These are phyloP conservation scores for Ceratobasidium sp. DNA, from an alignment of 1,284 basidiomycete species.

Conservation along the genomic window DNA sequence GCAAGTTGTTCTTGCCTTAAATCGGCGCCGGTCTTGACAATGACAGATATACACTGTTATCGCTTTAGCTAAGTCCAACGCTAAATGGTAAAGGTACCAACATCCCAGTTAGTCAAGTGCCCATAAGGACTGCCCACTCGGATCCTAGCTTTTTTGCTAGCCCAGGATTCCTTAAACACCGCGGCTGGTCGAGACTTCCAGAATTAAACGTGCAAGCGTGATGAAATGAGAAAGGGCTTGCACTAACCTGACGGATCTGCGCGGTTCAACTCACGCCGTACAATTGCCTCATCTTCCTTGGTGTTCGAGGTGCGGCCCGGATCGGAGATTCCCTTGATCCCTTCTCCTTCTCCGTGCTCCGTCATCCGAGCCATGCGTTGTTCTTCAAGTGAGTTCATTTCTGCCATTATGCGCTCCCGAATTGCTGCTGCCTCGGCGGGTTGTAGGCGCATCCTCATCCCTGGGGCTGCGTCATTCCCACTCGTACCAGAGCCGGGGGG, in stretches of 20 bases:
- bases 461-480: conserved; percentile 42
- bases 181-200: conserved; percentile 53
- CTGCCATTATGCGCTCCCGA: conserved; percentile 95
- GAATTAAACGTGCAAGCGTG: neutral
- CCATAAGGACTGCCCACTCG: conserved; percentile 93
- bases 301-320: conserved; percentile 56
- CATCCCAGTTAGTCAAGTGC: conserved; percentile 77
- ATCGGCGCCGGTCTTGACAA: conserved; percentile 98
- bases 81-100: conserved; percentile 44
- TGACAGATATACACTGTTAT: conserved; percentile 82
- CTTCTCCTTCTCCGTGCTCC: conserved; percentile 64
- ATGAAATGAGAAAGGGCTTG: conserved; percentile 4
- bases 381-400: conserved; percentile 97
- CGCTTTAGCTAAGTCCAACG: conserved; percentile 66
- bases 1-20: conserved; percentile 97
- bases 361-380: conserved; percentile 96
- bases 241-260: conserved; percentile 87
- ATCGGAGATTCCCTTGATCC: conserved; percentile 59
- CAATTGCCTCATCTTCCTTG: conserved; percentile 89
- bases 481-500: conserved; percentile 47
- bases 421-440: conserved; percentile 87
- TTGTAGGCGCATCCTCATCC: conserved; percentile 70
- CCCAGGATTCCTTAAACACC: conserved; percentile 96
- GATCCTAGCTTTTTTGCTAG: conserved; percentile 93
- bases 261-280: conserved; percentile 92